Conservation (phyloP, 202 grass and related monocot genomes). For the Schoenoplectus tabernaemontani region DNA sequence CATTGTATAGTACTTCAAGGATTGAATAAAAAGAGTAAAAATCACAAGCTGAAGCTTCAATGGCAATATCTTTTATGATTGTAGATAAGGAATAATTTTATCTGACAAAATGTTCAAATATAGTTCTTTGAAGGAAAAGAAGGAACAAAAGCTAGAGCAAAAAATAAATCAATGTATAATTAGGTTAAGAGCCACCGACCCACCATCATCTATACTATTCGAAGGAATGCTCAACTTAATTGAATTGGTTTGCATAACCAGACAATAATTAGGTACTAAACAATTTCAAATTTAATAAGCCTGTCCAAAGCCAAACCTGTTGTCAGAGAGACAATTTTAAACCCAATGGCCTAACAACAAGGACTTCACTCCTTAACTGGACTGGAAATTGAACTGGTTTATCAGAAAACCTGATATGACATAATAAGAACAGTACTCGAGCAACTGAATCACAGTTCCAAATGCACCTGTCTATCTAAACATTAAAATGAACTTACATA, state of each 20-base stretch:
- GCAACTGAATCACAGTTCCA: background rate
- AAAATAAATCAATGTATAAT: background rate
- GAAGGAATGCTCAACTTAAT: background rate
- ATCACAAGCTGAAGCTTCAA: background rate
- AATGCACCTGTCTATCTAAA: background rate
- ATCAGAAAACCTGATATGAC: background rate
- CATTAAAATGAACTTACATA: background rate
- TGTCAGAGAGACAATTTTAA: background rate
- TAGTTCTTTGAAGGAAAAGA: background rate
- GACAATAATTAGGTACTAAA: constrained; percentile 9
- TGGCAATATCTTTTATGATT: background rate
- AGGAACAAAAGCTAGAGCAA: background rate
- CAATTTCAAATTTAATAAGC: background rate
- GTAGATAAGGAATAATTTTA: too few species aligned
- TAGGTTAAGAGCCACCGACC: background rate
- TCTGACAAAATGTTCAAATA: background rate
- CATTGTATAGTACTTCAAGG: background rate
- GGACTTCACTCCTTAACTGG: background rate
- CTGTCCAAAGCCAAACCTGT: background rate
- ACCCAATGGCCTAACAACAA: background rate
- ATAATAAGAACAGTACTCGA: background rate
- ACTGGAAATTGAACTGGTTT: background rate
- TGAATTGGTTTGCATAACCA: background rate
- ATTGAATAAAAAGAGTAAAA: background rate
- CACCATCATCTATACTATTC: background rate